These are phyloP conservation scores for Penicillium brevicompactum DNA, from an alignment of 2,329 filamentous ascomycete genomes.

Conservation along the genomic window DNA sequence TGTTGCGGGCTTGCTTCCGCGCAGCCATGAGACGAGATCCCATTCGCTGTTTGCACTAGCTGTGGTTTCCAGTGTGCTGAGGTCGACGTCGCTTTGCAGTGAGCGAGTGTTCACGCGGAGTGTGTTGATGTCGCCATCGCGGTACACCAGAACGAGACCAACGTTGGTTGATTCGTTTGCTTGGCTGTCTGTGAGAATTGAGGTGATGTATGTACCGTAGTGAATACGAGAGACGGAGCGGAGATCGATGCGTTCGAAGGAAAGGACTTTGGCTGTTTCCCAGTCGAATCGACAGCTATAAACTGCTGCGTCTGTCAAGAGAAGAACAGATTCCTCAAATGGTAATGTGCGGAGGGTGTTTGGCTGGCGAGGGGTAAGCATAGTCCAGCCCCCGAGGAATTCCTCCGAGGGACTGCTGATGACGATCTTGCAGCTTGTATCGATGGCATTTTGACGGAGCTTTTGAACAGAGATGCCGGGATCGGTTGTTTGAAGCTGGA, in stretches of 20 bases:
- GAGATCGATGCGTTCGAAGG: constrained; percentile 83
- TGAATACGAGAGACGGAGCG: constrained; percentile 72
- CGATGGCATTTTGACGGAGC: constrained; percentile 85
- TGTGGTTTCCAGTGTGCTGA: constrained; percentile 32
- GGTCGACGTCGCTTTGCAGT: constrained; percentile 61
- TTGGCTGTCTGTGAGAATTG: constrained; percentile 76
- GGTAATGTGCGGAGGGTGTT: constrained; percentile 71
- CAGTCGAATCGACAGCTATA: constrained; percentile 94
- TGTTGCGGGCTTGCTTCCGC: constrained; percentile 28
- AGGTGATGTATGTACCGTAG: constrained; percentile 87
- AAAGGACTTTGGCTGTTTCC: constrained; percentile 90
- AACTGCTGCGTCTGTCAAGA: constrained; percentile 80
- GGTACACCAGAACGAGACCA: constrained; percentile 79
- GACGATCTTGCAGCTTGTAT: constrained; percentile 83
- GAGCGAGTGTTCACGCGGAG: constrained; percentile 84
- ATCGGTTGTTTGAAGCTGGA: constrained; percentile 89
- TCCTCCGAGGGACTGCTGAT: constrained; percentile 83
- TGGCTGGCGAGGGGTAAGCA: constrained; percentile 73
- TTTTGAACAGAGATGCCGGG: constrained; percentile 84
- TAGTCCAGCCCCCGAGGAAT: constrained; percentile 84
- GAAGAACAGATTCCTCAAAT: constrained; percentile 84
- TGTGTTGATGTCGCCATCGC: constrained; percentile 69
- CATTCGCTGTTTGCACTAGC: constrained; percentile 38
- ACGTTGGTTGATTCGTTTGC: constrained; percentile 78
- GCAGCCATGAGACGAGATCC: constrained; percentile 46